These are phyloP conservation scores for Tetrapisispora nanseiensis DNA, from an alignment of 805 yeast species.

Conservation along the genomic window DNA sequence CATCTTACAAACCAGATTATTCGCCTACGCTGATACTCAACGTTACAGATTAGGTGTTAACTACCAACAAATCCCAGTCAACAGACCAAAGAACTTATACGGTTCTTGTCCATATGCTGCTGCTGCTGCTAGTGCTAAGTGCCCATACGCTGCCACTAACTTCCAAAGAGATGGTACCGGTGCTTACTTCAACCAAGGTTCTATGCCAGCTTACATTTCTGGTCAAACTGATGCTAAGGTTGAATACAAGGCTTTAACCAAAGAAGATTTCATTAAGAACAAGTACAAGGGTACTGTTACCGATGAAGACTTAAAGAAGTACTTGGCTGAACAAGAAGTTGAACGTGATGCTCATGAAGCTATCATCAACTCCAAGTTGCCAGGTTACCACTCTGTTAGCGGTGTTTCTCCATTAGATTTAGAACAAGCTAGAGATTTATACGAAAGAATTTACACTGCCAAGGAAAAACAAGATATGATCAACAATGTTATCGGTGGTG, in stretches of 20 bases:
- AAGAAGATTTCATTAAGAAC: slow-evolving; percentile 12
- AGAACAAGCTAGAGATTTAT: slow-evolving; percentile 39
- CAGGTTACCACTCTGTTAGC: slow-evolving; percentile 30
- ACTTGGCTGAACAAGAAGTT: slow-evolving; percentile 24
- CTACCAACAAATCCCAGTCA: slow-evolving; percentile 58
- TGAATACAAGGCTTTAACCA: slow-evolving; percentile 12
- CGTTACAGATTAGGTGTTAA: slow-evolving; percentile 66
- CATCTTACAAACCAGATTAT: slow-evolving; percentile 65
- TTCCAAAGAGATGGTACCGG: slow-evolving; percentile 56
- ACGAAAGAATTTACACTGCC: slow-evolving; percentile 32
- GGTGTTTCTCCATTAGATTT: slow-evolving; percentile 37
- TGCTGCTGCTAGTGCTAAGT: slow-evolving; percentile 3
- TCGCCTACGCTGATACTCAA: slow-evolving; percentile 69
- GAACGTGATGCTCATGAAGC: slow-evolving; percentile 30
- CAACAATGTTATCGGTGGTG: slow-evolving; percentile 34
- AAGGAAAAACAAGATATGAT: slow-evolving; percentile 29
- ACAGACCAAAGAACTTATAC: slow-evolving; percentile 29
- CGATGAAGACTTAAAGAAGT: slow-evolving; percentile 19
- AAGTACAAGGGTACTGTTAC: slow-evolving; percentile 31
- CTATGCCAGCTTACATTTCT: slow-evolving; percentile 45
- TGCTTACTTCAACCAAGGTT: slow-evolving; percentile 39
- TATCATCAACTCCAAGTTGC: slow-evolving; percentile 30
- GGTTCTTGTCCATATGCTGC: slow-evolving; percentile 3
- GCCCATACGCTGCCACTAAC: slow-evolving; percentile 32
- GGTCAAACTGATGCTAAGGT: slow-evolving; percentile 18